A percentile compares a stretch with the other conserved stretches of the same genome.
Conservation (phyloP, 169 alveolate genomes). For the Plasmodium adleri region DNA sequence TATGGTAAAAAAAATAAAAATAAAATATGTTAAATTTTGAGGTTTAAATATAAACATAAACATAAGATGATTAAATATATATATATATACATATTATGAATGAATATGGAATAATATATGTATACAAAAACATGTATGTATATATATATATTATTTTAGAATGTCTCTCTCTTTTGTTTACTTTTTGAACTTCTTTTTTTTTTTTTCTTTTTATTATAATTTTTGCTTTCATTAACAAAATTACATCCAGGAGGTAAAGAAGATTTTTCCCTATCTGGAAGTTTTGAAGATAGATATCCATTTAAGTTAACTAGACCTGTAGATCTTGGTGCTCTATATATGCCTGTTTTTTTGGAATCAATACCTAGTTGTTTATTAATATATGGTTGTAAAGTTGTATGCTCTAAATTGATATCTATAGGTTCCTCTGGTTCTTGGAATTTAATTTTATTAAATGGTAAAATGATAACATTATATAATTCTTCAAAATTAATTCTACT, state of each 20-base stretch:
- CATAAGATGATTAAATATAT: no score
- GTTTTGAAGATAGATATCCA: not conserved
- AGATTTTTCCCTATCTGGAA: not conserved
- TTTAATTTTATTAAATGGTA: conserved; percentile 59
- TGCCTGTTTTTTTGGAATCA: conserved; percentile 56
- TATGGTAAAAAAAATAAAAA: no score
- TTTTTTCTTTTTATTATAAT: conserved; percentile 30
- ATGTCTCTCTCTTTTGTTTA: conserved; percentile 13
- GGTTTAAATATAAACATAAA: no score
- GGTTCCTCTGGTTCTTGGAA: conserved; percentile 20
- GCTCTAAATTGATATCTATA: conserved; percentile 2
- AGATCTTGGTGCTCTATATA: conserved; percentile 86
- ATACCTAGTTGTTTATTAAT: conserved; percentile 71
- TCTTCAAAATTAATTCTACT: conserved; percentile 80
- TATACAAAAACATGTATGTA: no score
- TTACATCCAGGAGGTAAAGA: conserved; percentile 28
- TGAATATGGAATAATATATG: not conserved
- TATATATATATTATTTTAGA: not conserved
- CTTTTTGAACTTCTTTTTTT: conserved; percentile 6
- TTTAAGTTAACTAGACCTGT: conserved; percentile 10
- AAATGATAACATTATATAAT: conserved; percentile 78
- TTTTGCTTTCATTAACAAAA: conserved; percentile 39
- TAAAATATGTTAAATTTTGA: no score
- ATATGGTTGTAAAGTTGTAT: conserved; percentile 9
- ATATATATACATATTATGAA: not conserved